Evolutionary conservation across 345 rosid species (phyloP).

Genomic region (Melaleuca quinquenervia): DNA sequence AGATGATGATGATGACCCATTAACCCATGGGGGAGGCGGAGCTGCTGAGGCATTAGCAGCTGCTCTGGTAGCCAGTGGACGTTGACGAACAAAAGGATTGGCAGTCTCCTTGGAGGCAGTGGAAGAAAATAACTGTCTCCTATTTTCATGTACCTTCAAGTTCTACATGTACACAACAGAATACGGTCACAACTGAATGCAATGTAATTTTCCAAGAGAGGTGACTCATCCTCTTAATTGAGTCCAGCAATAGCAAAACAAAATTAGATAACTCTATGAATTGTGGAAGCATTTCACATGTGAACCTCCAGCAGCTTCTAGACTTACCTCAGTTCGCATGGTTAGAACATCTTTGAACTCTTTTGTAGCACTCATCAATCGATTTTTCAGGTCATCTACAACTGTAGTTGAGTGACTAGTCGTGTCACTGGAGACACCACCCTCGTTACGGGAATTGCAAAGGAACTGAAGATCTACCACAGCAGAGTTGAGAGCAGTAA

Average conservation of each 20-base stretch:
- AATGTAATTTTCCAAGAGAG: not conserved
- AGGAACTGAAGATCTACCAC: conserved; percentile 53
- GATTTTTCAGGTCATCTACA: conserved; percentile 51
- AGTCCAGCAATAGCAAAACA: not conserved
- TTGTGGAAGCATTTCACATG: not conserved
- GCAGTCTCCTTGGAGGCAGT: conserved; percentile 31
- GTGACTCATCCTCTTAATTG: not conserved
- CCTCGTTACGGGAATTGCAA: conserved; percentile 36
- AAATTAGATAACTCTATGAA: not conserved
- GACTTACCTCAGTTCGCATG: conserved; percentile 45
- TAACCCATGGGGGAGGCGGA: conserved; percentile 54
- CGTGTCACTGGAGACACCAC: conserved; percentile 47
- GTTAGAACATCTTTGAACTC: conserved; percentile 63
- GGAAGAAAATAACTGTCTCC: conserved; percentile 53
- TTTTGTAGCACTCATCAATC: conserved; percentile 53
- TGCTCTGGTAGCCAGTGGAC: conserved; percentile 37
- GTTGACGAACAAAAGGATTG: conserved; percentile 61
- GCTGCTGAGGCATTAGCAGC: conserved; percentile 22
- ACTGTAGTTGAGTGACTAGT: conserved; percentile 54
- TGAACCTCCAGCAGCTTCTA: not conserved
- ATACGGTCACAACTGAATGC: not conserved
- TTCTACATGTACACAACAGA: conserved; percentile 18
- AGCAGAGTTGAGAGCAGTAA: conserved; percentile 53
- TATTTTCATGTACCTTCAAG: conserved; percentile 47
- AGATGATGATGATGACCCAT: conserved; percentile 33